These are phyloP conservation scores for Ilyonectria destructans DNA, from an alignment of 2,329 filamentous ascomycete species.

Conservation along the genomic window DNA sequence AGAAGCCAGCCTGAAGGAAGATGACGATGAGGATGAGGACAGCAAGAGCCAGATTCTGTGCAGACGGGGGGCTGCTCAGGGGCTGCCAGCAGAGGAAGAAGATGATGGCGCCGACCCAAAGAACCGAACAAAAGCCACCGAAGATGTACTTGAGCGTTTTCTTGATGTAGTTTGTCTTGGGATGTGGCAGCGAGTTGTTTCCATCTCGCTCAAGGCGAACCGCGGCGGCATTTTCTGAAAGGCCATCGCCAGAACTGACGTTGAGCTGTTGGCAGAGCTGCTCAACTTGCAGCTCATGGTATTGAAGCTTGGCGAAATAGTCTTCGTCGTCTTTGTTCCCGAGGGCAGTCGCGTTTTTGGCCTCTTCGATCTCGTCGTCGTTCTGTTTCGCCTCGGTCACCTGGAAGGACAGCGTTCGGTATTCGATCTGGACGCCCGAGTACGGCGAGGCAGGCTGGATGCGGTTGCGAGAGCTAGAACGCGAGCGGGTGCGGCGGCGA, in stretches of 20 bases:
- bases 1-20: constrained; percentile 63
- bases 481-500: constrained; percentile 42
- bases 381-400: constrained; percentile 55
- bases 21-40: constrained; percentile 65
- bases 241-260: constrained; percentile 53
- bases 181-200: constrained; percentile 59
- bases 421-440: constrained; percentile 58
- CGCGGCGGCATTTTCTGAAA: constrained; percentile 54
- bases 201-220: constrained; percentile 59
- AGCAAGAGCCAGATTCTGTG: constrained; percentile 62
- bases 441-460: constrained; percentile 53
- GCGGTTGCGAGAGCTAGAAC: constrained; percentile 44
- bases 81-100: constrained; percentile 66
- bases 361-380: constrained; percentile 8
- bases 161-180: constrained; percentile 61
- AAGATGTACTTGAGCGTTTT: constrained; percentile 62
- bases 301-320: constrained; percentile 61
- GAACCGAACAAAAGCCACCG: constrained; percentile 64
- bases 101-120: constrained; percentile 64
- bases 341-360: neutral
- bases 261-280: constrained; percentile 60
- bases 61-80: constrained; percentile 61
- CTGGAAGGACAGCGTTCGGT: constrained; percentile 60
- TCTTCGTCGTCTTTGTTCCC: constrained; percentile 57
- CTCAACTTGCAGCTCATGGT: constrained; percentile 55